Evolutionary conservation across 1,139 yeast species (phyloP).

Genomic region (Kurtzmaniella quercitrusa): DNA sequence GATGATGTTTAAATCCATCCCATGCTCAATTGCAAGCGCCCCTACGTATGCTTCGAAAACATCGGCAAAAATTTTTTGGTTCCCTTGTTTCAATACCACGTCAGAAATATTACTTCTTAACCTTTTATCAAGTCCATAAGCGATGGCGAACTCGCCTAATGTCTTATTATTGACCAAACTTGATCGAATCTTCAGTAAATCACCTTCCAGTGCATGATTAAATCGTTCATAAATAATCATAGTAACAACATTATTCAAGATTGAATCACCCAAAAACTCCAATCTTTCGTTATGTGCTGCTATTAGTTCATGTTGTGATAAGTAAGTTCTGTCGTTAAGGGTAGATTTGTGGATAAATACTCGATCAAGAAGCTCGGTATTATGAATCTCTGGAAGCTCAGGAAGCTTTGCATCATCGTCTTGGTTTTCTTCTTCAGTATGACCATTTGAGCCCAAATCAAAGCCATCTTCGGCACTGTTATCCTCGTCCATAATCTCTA

Average conservation of each 20-base stretch:
- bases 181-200: conserved; percentile 67
- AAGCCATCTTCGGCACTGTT: conserved; percentile 7
- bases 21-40: conserved; percentile 64
- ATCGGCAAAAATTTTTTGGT: conserved; percentile 64
- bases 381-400: conserved; percentile 60
- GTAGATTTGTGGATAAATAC: conserved; percentile 84
- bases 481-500: conserved; percentile 9
- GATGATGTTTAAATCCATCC: conserved; percentile 43
- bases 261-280: conserved; percentile 92
- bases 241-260: conserved; percentile 71
- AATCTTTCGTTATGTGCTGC: conserved; percentile 80
- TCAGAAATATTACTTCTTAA: conserved; percentile 48
- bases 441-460: neutral
- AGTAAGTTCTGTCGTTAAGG: conserved; percentile 53
- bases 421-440: conserved; percentile 3
- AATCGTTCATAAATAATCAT: conserved; percentile 60
- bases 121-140: conserved; percentile 65
- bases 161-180: conserved; percentile 71
- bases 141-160: conserved; percentile 63
- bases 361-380: conserved; percentile 55
- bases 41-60: conserved; percentile 91
- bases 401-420: conserved; percentile 46
- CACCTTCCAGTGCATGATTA: conserved; percentile 79
- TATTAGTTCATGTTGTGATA: conserved; percentile 54
- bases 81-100: conserved; percentile 28